These are phyloP conservation scores for Geosmithia flava DNA, from an alignment of 2,329 filamentous ascomycete genomes.

Conservation along the genomic window DNA sequence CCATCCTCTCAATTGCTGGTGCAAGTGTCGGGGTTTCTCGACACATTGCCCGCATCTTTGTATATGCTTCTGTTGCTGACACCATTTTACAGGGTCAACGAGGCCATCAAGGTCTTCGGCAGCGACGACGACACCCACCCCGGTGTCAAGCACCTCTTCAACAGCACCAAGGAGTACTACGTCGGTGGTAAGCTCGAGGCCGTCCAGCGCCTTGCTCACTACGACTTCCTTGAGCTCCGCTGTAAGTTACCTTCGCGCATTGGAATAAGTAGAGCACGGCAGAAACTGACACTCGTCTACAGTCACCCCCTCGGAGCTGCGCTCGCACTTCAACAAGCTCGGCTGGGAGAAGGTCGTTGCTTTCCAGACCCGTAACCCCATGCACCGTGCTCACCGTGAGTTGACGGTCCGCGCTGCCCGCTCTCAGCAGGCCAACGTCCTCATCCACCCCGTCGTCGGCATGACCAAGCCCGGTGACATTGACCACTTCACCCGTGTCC, in stretches of 20 bases:
- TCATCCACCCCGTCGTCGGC: constrained; percentile 97
- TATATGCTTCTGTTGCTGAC: constrained; percentile 6
- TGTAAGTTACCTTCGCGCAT: constrained; percentile 41
- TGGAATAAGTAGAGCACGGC: neutral
- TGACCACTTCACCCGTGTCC: constrained; percentile 98
- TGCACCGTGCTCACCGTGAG: constrained; percentile 98
- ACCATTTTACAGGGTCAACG: constrained; percentile 49
- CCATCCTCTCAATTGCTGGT: neutral
- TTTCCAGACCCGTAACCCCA: constrained; percentile 98
- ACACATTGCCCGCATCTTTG: neutral
- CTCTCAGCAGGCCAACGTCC: constrained; percentile 91
- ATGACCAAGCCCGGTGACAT: constrained; percentile 99
- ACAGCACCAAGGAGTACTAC: constrained; percentile 75
- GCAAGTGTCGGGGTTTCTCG: too few species aligned
- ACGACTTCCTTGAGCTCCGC: constrained; percentile 94
- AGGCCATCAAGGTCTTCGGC: constrained; percentile 91
- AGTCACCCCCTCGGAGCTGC: constrained; percentile 90
- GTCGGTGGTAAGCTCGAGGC: constrained; percentile 94
- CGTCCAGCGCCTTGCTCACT: constrained; percentile 91
- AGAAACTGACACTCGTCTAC: neutral
- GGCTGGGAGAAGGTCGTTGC: constrained; percentile 96
- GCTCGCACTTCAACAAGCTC: constrained; percentile 97
- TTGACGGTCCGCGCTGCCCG: constrained; percentile 94
- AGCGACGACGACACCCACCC: constrained; percentile 83
- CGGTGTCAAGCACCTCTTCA: constrained; percentile 80